Conservation (phyloP, 2,329 filamentous ascomycete species). For the Graphilbum ipis-grandicollis region DNA sequence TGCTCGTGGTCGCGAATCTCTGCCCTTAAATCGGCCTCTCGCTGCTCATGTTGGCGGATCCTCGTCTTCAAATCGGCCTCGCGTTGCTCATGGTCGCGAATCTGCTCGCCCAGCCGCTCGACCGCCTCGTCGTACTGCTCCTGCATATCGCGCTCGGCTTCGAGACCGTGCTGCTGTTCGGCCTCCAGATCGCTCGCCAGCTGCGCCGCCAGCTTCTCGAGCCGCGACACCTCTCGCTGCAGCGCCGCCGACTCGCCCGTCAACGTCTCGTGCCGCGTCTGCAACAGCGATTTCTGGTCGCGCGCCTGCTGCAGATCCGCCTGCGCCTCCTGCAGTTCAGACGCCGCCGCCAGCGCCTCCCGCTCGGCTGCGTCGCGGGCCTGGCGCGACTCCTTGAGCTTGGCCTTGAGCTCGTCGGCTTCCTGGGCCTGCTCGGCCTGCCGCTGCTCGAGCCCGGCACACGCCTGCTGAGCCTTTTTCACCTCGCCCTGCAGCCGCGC, state of each 20-base stretch:
- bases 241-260: slow-evolving; percentile 48
- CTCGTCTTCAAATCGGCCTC: slow-evolving; percentile 12
- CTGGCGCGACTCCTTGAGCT: slow-evolving; percentile 24
- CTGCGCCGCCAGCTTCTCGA: slow-evolving; percentile 28
- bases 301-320: slow-evolving; percentile 38
- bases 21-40: slow-evolving; percentile 11
- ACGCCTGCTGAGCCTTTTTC: slow-evolving; percentile 30
- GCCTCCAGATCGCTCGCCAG: slow-evolving; percentile 30
- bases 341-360: slow-evolving; percentile 21
- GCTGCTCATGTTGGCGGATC: too few relatives aligned
- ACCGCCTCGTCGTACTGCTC: slow-evolving; percentile 23
- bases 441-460: slow-evolving; percentile 33
- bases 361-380: slow-evolving; percentile 23
- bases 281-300: slow-evolving; percentile 53
- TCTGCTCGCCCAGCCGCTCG: slow-evolving; percentile 14
- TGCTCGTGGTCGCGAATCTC: slow-evolving; percentile 13
- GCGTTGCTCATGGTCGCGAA: slow-evolving; percentile 19
- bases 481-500: slow-evolving; percentile 50
- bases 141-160: slow-evolving; percentile 43
- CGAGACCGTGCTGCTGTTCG: slow-evolving; percentile 40
- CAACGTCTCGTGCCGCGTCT: slow-evolving; percentile 50
- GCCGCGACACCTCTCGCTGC: slow-evolving; percentile 41
- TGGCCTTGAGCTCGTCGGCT: slow-evolving; percentile 24
- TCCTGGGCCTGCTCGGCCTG: slow-evolving; percentile 27
- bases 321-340: slow-evolving; percentile 36